A percentile compares a stretch with the other conserved stretches of the same genome.
These are phyloP conservation scores for Saccharomyces kudriavzevii DNA, from an alignment of 805 yeast genomes.

Conservation along the genomic window DNA sequence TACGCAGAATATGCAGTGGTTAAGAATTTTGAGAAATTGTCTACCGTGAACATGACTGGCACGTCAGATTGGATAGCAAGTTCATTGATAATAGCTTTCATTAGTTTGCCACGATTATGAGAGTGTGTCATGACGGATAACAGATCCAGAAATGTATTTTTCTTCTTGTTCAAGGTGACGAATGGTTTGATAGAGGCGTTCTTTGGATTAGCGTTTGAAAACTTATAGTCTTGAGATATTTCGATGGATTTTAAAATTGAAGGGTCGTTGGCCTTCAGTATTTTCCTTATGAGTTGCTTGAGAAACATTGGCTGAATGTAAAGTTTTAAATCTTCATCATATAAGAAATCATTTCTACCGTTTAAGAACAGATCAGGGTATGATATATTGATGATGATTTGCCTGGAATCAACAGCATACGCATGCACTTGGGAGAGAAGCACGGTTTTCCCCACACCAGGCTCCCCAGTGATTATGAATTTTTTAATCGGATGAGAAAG, in stretches of 20 bases:
- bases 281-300: conserved; percentile 48
- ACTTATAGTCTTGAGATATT: conserved; percentile 30
- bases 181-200: conserved; percentile 24
- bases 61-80: conserved; percentile 40
- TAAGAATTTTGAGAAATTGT: conserved; percentile 59
- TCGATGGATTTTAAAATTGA: conserved; percentile 31
- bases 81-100: conserved; percentile 49
- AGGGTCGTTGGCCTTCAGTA: conserved; percentile 39
- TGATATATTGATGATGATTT: conserved; percentile 57
- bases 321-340: conserved; percentile 38
- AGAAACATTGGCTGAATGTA: conserved; percentile 78
- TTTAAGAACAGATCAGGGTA: conserved; percentile 53
- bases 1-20: conserved; percentile 51
- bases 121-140: conserved; percentile 30
- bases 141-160: conserved; percentile 39
- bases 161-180: conserved; percentile 21
- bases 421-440: conserved; percentile 49
- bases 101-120: conserved; percentile 37
- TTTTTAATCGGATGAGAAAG: conserved; percentile 39
- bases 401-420: conserved; percentile 37
- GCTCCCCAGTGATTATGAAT: conserved; percentile 53
- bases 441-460: conserved; percentile 77
- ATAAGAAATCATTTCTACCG: conserved; percentile 64
- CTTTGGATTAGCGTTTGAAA: conserved; percentile 28
- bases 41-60: conserved; percentile 65